phyloP scores from a whole-genome alignment of 192 early-diverging fungal species.

The Backusella mclennaniae region DNA sequence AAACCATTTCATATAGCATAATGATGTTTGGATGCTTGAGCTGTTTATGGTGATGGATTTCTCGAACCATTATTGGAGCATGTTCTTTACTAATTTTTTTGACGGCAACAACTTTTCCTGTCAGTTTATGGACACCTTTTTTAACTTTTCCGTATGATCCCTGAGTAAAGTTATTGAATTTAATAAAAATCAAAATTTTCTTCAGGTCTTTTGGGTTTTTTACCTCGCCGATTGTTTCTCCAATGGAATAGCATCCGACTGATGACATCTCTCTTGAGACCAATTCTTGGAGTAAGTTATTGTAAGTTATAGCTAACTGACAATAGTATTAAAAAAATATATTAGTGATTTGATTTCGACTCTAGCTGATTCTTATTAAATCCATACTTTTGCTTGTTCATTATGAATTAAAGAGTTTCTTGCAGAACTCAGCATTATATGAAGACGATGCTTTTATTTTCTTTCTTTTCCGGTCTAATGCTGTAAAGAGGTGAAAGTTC shows the following conservation, averaged over 20 bases:
- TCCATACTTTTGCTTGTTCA: slow-evolving; percentile 41
- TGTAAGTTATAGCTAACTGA: slow-evolving; percentile 54
- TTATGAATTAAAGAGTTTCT: slow-evolving; percentile 32
- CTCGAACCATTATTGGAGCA: slow-evolving; percentile 53
- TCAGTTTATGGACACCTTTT: slow-evolving; percentile 54
- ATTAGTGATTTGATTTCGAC: not conserved
- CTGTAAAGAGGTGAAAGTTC: slow-evolving; percentile 11
- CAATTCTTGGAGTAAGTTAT: slow-evolving; percentile 58
- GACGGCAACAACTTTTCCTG: slow-evolving; percentile 57
- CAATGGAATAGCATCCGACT: slow-evolving; percentile 56
- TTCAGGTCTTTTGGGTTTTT: not conserved
- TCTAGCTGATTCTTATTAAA: not conserved
- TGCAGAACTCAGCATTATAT: not conserved
- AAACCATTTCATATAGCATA: slow-evolving; percentile 75
- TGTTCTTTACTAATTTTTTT: slow-evolving; percentile 60
- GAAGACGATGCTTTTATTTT: not conserved
- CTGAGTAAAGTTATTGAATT: slow-evolving; percentile 9
- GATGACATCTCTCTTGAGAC: slow-evolving; percentile 45
- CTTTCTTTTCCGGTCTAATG: slow-evolving; percentile 10
- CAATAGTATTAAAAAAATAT: not conserved
- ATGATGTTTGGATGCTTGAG: slow-evolving; percentile 78
- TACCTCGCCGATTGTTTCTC: slow-evolving; percentile 52
- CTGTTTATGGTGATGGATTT: slow-evolving; percentile 64
- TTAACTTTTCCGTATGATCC: slow-evolving; percentile 70
- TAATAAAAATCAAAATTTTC: not conserved